These are phyloP conservation scores for Starmerella apis DNA, from an alignment of 805 yeast genomes.

Conservation along the genomic window DNA sequence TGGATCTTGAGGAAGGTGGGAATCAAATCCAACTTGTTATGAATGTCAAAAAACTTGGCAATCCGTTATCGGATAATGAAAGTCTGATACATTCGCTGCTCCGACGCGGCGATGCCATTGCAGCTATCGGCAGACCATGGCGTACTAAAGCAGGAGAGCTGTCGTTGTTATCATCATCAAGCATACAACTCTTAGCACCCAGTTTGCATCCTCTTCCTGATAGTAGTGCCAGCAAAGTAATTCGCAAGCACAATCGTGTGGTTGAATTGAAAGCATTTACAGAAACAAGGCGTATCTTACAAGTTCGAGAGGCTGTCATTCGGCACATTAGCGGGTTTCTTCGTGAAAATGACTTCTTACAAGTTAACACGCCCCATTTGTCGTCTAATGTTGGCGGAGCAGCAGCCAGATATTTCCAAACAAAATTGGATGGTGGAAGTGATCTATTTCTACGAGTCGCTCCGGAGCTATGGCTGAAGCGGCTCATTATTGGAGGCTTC, in stretches of 20 bases:
- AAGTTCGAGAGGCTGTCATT: conserved; percentile 47
- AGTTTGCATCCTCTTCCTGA: conserved; percentile 64
- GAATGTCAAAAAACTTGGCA: conserved; percentile 37
- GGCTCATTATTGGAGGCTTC: conserved; percentile 71
- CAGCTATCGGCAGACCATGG: conserved; percentile 61
- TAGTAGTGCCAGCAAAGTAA: conserved; percentile 42
- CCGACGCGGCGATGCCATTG: conserved; percentile 62
- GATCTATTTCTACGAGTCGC: conserved; percentile 67
- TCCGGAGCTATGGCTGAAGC: conserved; percentile 89
- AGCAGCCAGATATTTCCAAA: conserved; percentile 74
- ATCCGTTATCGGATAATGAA: conserved; percentile 36
- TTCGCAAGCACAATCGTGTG: conserved; percentile 57
- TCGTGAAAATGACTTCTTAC: conserved; percentile 42
- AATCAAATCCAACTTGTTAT: conserved; percentile 51
- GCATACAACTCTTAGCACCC: conserved; percentile 51
- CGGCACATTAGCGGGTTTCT: conserved; percentile 50
- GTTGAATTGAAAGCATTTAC: conserved; percentile 60
- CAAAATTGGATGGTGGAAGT: conserved; percentile 33
- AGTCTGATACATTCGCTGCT: conserved; percentile 37
- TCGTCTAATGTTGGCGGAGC: conserved; percentile 73
- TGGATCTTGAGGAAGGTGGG: conserved; percentile 52
- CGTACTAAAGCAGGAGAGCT: conserved; percentile 68
- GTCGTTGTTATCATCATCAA: conserved; percentile 49
- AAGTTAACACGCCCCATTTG: conserved; percentile 82
- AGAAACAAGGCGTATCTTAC: conserved; percentile 38